These are phyloP conservation scores for Phytophthora pistaciae DNA, from an alignment of 352 stramenopile species.

Conservation along the genomic window DNA sequence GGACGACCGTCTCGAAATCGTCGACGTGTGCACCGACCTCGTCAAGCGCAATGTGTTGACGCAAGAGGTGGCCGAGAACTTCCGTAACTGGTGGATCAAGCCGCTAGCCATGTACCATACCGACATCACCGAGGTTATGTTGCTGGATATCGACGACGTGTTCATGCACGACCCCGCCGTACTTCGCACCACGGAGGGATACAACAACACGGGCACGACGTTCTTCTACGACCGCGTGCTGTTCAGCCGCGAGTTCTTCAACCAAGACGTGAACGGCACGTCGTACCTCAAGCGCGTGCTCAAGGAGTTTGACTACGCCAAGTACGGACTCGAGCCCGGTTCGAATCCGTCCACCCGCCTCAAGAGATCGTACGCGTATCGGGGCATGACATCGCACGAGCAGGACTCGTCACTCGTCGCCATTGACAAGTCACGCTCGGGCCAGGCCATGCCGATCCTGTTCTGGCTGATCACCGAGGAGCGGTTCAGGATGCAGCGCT, in stretches of 20 bases:
- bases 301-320: slow-evolving; percentile 59
- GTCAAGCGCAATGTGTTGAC: slow-evolving; percentile 25
- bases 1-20: slow-evolving; percentile 51
- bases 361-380: slow-evolving; percentile 49
- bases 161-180: slow-evolving; percentile 46
- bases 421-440: slow-evolving; percentile 79
- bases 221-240: slow-evolving; percentile 79
- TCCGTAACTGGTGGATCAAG: slow-evolving; percentile 57
- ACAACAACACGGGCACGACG: slow-evolving; percentile 54
- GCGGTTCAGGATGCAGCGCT: slow-evolving; percentile 39
- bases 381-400: slow-evolving; percentile 44
- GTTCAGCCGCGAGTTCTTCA: slow-evolving; percentile 54
- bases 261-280: slow-evolving; percentile 36
- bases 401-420: slow-evolving; percentile 67
- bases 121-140: slow-evolving; percentile 51
- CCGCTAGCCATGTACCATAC: slow-evolving; percentile 55
- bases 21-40: slow-evolving; percentile 56
- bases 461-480: slow-evolving; percentile 68
- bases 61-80: slow-evolving; percentile 25
- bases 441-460: slow-evolving; percentile 53
- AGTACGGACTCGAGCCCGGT: slow-evolving; percentile 36
- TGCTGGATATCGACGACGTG: slow-evolving; percentile 58
- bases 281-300: slow-evolving; percentile 53
- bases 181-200: slow-evolving; percentile 40
- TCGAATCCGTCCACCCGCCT: slow-evolving; percentile 36